Percentiles rank a stretch among this genome's conserved stretches.
phyloP scores from a whole-genome alignment of 805 yeast species.

The Metschnikowia lunata region DNA sequence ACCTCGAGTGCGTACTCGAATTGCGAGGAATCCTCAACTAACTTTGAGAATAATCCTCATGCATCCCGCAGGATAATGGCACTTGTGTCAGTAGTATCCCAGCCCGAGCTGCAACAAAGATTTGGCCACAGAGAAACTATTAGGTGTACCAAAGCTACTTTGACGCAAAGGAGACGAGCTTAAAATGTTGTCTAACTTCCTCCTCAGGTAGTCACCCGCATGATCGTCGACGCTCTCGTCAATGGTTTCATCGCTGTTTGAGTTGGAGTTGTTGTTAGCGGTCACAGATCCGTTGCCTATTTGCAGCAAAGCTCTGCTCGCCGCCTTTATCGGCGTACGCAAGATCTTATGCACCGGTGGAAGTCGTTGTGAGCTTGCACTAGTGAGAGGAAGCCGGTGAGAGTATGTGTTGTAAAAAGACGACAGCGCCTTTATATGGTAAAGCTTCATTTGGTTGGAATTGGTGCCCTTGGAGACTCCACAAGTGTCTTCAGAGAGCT shows the following conservation, averaged over 20 bases:
- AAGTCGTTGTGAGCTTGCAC: slow-evolving; percentile 10
- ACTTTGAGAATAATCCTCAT: too few relatives aligned
- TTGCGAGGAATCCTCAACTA: too few relatives aligned
- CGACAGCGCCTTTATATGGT: slow-evolving; percentile 35
- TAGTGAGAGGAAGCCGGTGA: slow-evolving; percentile 12
- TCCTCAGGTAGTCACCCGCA: slow-evolving; percentile 11
- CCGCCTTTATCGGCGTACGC: slow-evolving; percentile 39
- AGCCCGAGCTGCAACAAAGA: slow-evolving; percentile 42
- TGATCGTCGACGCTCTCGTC: slow-evolving; percentile 18
- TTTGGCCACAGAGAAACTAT: slow-evolving; percentile 42
- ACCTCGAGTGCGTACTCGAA: too few relatives aligned
- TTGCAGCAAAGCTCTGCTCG: slow-evolving; percentile 19
- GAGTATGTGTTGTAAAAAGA: slow-evolving; percentile 23
- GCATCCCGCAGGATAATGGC: too few relatives aligned
- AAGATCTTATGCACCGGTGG: slow-evolving; percentile 43
- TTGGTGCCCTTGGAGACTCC: too few relatives aligned
- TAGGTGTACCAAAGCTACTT: slow-evolving; percentile 40
- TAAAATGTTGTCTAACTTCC: slow-evolving; percentile 21
- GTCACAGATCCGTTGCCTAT: slow-evolving; percentile 10
- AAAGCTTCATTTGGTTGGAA: slow-evolving; percentile 24
- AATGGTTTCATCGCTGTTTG: slow-evolving; percentile 21
- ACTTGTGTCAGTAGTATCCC: slow-evolving; percentile 17
- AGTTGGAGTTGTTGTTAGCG: neutral
- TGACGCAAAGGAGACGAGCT: slow-evolving; percentile 33
- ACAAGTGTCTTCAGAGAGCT: too few relatives aligned